phyloP scores from a whole-genome alignment of 1,139 yeast species.

The Yarrowia galli region DNA sequence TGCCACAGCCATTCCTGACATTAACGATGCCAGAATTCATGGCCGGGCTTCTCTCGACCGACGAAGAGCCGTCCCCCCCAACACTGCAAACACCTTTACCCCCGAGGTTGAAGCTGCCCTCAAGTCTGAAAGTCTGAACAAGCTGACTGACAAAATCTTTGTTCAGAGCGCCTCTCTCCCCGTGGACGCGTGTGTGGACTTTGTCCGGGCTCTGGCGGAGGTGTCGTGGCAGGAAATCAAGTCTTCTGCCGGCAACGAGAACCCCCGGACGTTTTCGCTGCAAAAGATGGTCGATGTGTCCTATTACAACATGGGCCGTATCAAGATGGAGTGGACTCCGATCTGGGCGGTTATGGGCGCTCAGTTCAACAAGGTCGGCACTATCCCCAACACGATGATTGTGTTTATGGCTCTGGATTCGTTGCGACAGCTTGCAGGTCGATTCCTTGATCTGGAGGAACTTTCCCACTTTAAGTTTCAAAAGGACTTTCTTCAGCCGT shows the following conservation, averaged over 20 bases:
- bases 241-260: constrained; percentile 78
- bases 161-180: constrained; percentile 80
- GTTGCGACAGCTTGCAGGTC: constrained; percentile 86
- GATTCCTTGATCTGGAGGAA: constrained; percentile 93
- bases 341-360: constrained; percentile 94
- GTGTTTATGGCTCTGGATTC: constrained; percentile 94
- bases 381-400: constrained; percentile 75
- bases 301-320: constrained; percentile 95
- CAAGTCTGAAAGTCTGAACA: constrained; percentile 77
- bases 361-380: constrained; percentile 85
- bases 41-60: constrained; percentile 35
- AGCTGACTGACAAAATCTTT: constrained; percentile 85
- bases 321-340: constrained; percentile 95
- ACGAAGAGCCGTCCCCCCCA: constrained; percentile 17
- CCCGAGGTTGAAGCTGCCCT: constrained; percentile 66
- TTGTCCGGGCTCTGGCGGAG: constrained; percentile 83
- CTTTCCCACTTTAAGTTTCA: constrained; percentile 95
- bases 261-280: constrained; percentile 89
- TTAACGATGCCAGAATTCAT: constrained; percentile 69
- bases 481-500: constrained; percentile 90
- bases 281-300: constrained; percentile 97
- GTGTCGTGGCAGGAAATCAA: constrained; percentile 93
- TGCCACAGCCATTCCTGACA: constrained; percentile 85
- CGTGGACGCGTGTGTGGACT: constrained; percentile 85
- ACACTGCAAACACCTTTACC: constrained; percentile 48